Conservation (phyloP, 768 basidiomycete species). For the Piloderma croceum region DNA sequence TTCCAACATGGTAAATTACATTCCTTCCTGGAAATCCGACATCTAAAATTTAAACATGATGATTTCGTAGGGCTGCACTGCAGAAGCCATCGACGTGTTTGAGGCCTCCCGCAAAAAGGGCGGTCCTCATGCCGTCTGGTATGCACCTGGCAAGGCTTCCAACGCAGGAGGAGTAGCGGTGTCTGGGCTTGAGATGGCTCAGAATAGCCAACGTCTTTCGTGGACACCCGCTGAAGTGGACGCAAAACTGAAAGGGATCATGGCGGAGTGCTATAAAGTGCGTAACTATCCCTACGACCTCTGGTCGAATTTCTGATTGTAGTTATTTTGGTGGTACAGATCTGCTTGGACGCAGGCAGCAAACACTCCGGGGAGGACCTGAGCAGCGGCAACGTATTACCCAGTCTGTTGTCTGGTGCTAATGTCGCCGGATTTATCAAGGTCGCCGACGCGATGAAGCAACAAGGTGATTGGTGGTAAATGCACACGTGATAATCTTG, state of each 20-base stretch:
- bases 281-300: slow-evolving; percentile 8
- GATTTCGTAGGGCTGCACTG: slow-evolving; percentile 51
- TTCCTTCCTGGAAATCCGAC: neutral
- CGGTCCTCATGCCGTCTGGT: slow-evolving; percentile 46
- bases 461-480: slow-evolving; percentile 76
- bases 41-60: no score
- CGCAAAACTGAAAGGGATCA: slow-evolving; percentile 62
- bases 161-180: slow-evolving; percentile 76
- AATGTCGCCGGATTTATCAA: slow-evolving; percentile 73
- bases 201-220: slow-evolving; percentile 62
- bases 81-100: slow-evolving; percentile 68
- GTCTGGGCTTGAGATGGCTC: slow-evolving; percentile 75
- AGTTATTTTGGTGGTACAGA: slow-evolving; percentile 23
- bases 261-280: slow-evolving; percentile 56
- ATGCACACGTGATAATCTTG: slow-evolving; percentile 9
- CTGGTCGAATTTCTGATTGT: slow-evolving; percentile 1
- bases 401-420: slow-evolving; percentile 56
- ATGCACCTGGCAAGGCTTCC: slow-evolving; percentile 66
- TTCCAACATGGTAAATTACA: slow-evolving; percentile 52
- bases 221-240: slow-evolving; percentile 66
- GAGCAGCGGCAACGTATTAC: slow-evolving; percentile 31
- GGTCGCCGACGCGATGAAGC: slow-evolving; percentile 67
- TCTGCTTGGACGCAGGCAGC: slow-evolving; percentile 50
- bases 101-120: slow-evolving; percentile 53
- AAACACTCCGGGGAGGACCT: slow-evolving; percentile 50